A percentile compares a stretch with the other conserved stretches of the same genome.
These are phyloP conservation scores for Pseudevernia furfuracea DNA, from an alignment of 495 filamentous ascomycete genomes.

Conservation along the genomic window DNA sequence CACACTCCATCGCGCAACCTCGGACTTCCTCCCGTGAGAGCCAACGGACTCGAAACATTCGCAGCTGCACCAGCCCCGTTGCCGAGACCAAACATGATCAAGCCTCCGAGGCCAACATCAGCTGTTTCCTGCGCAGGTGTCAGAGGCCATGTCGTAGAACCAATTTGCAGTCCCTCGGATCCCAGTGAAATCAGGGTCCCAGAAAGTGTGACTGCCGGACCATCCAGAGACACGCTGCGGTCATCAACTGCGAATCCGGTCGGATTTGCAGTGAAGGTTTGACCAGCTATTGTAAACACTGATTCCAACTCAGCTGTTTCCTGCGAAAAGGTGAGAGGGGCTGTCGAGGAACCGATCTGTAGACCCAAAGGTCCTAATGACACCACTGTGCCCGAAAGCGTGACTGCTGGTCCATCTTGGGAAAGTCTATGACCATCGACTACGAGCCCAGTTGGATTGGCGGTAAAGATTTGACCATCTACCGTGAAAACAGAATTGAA, in stretches of 20 bases:
- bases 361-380: constrained; percentile 7
- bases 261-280: constrained; percentile 8
- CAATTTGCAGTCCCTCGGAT: constrained; percentile 6
- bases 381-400: constrained; percentile 3
- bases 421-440: constrained; percentile 5
- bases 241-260: not conserved
- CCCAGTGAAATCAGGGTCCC: constrained; percentile 14
- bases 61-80: too few species aligned
- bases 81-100: too few species aligned
- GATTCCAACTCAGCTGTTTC: constrained; percentile 5
- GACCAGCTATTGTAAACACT: constrained; percentile 10
- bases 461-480: constrained; percentile 9
- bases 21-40: too few species aligned
- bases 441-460: not conserved
- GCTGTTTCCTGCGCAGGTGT: constrained; percentile 1
- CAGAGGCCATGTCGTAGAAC: constrained; percentile 11
- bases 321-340: constrained; percentile 1
- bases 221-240: not conserved
- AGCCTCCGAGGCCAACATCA: not conserved
- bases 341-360: not conserved
- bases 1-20: too few species aligned
- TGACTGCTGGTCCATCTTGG: constrained; percentile 11
- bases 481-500: constrained; percentile 4
- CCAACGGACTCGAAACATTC: too few species aligned
- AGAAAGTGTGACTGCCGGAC: constrained; percentile 4